A percentile compares a stretch with the other conserved stretches of the same genome.
Evolutionary conservation across 1,284 basidiomycete species (phyloP).

Genomic region (Fomitiporia mediterranea): DNA sequence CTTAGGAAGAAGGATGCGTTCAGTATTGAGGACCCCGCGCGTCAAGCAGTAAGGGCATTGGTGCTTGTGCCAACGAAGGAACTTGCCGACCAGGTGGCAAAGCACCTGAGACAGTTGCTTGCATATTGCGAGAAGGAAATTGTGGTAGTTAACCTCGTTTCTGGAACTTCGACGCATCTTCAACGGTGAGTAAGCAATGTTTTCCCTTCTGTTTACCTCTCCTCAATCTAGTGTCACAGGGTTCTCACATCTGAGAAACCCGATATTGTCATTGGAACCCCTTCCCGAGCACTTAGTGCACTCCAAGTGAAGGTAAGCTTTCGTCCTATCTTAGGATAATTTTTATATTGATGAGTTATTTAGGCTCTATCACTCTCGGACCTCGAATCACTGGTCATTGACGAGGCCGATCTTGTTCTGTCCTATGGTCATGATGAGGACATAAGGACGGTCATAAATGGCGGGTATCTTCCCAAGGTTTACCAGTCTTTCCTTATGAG

Average conservation of each 20-base stretch:
- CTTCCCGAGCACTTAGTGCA: constrained; percentile 76
- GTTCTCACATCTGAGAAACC: constrained; percentile 85
- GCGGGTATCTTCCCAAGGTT: constrained; percentile 76
- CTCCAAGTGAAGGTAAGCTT: constrained; percentile 69
- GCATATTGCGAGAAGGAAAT: constrained; percentile 79
- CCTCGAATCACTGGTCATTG: constrained; percentile 89
- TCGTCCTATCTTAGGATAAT: neutral
- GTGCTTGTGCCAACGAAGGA: constrained; percentile 95
- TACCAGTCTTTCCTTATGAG: constrained; percentile 97
- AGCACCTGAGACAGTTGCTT: constrained; percentile 63
- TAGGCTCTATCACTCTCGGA: constrained; percentile 56
- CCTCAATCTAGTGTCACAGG: constrained; percentile 35
- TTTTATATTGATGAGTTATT: constrained; percentile 6
- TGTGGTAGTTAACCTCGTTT: constrained; percentile 74
- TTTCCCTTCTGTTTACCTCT: neutral
- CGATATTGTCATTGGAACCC: constrained; percentile 90
- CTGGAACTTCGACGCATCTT: constrained; percentile 66
- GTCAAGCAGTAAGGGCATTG: constrained; percentile 69
- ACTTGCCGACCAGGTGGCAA: constrained; percentile 85
- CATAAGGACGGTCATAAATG: constrained; percentile 78
- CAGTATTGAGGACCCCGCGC: constrained; percentile 36
- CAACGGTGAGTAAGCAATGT: constrained; percentile 58
- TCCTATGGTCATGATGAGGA: constrained; percentile 97
- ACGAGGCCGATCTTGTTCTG: constrained; percentile 96
- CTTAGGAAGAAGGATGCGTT: constrained; percentile 65